Base-by-base conservation (phyloP, 768 basidiomycete species). In the Tricholoma saponaceum region DNA sequence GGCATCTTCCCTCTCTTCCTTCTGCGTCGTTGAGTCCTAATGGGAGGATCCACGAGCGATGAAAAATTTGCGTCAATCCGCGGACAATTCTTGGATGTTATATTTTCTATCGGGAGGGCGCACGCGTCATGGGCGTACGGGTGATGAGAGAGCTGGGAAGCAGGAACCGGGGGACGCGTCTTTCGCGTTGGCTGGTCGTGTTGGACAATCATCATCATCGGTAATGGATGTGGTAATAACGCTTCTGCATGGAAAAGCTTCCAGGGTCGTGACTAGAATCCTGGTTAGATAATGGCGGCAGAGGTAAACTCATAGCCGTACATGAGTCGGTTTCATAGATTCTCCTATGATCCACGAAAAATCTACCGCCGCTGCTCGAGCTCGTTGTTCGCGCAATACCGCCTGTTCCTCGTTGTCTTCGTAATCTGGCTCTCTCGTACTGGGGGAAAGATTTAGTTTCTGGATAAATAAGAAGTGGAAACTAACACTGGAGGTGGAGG, bases 391-490 rank as follows among this genome's bases (percentile, higher is more conserved):
- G 50, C 84, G 79, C 52, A 72, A 64, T 44, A 71, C 60, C n/a
- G 83, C 83, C 61, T 76, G 72, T 13, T 33, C 60, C 50, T 72
- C 66, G 50, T 65, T 73, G 60, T 85, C 84, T 62, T 85, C 84
- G 4, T 62, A 72, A 28, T 78, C 79, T 0, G 82, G 83, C 55
- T 76, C 79, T 41, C 71, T 74, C 22, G 74, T 76, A 61, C 82
- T 83, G 53, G n/a, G 10, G 20, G 10, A 30, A 53, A 5, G 10
- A 54, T 57, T 37, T 57, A 55, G 13, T 26, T 49, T 20, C 12
- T 20, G 4, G 16, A n/a, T 14, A 22, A 13, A 12, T 5, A 22
- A 23, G 14, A 32, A 46, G n/a, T 1, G 16, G 20, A 39, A 13
- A 67, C 74, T 13, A 60, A 83, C 82, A 69, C 67, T 5, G 74